A percentile compares a stretch with the other conserved stretches of the same genome.
Conservation (phyloP, 2,329 filamentous ascomycete genomes). For the Reticulascus tulasneorum region DNA sequence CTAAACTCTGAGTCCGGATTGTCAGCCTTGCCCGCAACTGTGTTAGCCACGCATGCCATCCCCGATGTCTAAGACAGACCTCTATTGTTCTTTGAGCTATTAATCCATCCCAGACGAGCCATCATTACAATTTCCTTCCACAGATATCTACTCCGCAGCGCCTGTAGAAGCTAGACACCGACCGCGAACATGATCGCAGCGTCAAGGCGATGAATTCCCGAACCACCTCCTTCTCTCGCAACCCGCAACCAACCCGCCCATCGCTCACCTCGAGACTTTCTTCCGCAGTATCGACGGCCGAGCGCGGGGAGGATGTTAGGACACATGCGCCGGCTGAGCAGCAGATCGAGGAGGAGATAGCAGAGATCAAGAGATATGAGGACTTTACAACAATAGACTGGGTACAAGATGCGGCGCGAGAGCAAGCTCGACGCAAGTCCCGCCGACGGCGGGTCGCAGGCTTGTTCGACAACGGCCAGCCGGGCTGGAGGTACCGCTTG, state of each 20-base stretch:
- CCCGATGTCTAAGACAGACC: no score
- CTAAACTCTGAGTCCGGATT: no score
- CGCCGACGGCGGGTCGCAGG: slow-evolving; percentile 68
- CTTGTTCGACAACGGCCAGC: slow-evolving; percentile 65
- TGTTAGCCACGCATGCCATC: no score
- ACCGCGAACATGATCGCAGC: slow-evolving; percentile 34
- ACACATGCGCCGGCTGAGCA: slow-evolving; percentile 52
- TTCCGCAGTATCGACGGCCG: slow-evolving; percentile 61
- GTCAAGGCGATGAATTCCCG: slow-evolving; percentile 42
- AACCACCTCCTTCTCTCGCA: slow-evolving; percentile 51
- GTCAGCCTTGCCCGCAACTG: no score
- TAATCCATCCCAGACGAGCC: no score
- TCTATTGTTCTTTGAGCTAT: no score
- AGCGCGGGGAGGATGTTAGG: slow-evolving; percentile 55
- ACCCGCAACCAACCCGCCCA: slow-evolving; percentile 35
- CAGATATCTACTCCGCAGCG: neutral
- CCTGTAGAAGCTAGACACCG: slow-evolving; percentile 1
- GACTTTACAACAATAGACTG: slow-evolving; percentile 99
- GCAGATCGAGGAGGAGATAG: slow-evolving; percentile 89
- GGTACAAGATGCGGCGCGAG: slow-evolving; percentile 94
- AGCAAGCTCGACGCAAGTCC: slow-evolving; percentile 76
- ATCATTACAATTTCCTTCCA: no score
- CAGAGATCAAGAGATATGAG: slow-evolving; percentile 96
- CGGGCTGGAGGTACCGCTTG: slow-evolving; percentile 75
- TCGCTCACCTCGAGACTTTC: slow-evolving; percentile 64